phyloP scores from a whole-genome alignment of 2,329 filamentous ascomycete genomes.

The Ilyonectria sp. region DNA sequence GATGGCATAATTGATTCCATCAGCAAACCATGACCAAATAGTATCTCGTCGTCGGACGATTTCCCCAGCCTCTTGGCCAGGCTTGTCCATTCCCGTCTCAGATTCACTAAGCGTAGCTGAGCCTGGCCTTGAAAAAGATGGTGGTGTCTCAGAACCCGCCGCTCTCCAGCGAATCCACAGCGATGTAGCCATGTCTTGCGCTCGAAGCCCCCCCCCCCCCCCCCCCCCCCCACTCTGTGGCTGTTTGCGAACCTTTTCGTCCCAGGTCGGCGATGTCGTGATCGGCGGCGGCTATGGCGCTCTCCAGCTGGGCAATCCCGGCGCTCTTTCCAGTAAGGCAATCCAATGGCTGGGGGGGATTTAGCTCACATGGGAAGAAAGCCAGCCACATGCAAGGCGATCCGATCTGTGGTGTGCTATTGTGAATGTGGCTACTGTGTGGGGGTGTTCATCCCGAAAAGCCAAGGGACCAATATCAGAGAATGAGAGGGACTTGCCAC shows the following conservation, averaged over 20 bases:
- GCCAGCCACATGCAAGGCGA: slow-evolving; percentile 5
- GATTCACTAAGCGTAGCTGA: too few relatives aligned
- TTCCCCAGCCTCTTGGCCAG: neutral
- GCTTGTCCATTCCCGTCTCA: slow-evolving; percentile 6
- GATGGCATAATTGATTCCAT: slow-evolving; percentile 40
- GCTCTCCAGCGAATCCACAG: neutral
- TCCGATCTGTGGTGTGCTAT: slow-evolving; percentile 6
- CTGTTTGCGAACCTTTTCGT: slow-evolving; percentile 33
- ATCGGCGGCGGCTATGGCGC: slow-evolving; percentile 44
- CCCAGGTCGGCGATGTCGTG: slow-evolving; percentile 43
- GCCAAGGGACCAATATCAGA: neutral
- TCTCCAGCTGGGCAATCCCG: slow-evolving; percentile 23
- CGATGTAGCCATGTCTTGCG: slow-evolving; percentile 7
- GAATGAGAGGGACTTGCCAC: neutral
- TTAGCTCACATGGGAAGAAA: slow-evolving; percentile 4
- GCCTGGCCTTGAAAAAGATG: too few relatives aligned
- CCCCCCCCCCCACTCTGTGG: slow-evolving; percentile 43
- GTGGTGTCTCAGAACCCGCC: too few relatives aligned
- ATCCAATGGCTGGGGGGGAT: slow-evolving; percentile 8
- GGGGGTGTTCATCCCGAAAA: slow-evolving; percentile 7
- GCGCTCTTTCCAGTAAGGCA: slow-evolving; percentile 5
- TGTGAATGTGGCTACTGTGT: neutral
- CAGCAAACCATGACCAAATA: slow-evolving; percentile 28
- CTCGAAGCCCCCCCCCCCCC: slow-evolving; percentile 37
- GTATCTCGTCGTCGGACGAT: slow-evolving; percentile 20